Evolutionary conservation across 345 rosid genomes (phyloP).

Genomic region (Eucalyptus sp.): DNA sequence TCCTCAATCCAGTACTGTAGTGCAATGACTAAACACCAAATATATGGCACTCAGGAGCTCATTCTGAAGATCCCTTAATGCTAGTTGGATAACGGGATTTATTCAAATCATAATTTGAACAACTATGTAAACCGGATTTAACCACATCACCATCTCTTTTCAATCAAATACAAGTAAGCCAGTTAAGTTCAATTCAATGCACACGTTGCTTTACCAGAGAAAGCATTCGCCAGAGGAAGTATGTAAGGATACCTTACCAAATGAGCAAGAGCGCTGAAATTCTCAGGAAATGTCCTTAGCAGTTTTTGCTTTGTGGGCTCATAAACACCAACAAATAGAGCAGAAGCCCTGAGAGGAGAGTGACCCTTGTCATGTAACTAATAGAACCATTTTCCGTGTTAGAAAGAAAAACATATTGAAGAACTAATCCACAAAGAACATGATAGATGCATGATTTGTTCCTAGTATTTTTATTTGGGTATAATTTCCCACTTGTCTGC

Average conservation of each 20-base stretch:
- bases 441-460: background rate
- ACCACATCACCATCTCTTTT: background rate
- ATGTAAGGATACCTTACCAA: constrained; percentile 31
- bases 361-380: background rate
- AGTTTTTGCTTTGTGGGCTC: constrained; percentile 93
- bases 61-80: background rate
- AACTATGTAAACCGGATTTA: background rate
- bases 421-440: background rate
- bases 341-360: constrained; percentile 61
- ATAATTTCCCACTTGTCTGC: background rate
- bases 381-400: background rate
- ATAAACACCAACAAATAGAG: constrained; percentile 85
- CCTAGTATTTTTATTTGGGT: background rate
- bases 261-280: constrained; percentile 84
- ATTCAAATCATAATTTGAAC: background rate
- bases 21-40: background rate
- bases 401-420: background rate
- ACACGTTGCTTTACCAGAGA: background rate
- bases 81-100: background rate
- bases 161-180: background rate
- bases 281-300: constrained; percentile 64
- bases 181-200: background rate
- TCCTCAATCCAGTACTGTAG: background rate
- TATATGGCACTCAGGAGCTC: background rate
- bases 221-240: background rate